Base-by-base conservation (phyloP, 768 basidiomycete genomes). In the Mycena vulgaris region DNA sequence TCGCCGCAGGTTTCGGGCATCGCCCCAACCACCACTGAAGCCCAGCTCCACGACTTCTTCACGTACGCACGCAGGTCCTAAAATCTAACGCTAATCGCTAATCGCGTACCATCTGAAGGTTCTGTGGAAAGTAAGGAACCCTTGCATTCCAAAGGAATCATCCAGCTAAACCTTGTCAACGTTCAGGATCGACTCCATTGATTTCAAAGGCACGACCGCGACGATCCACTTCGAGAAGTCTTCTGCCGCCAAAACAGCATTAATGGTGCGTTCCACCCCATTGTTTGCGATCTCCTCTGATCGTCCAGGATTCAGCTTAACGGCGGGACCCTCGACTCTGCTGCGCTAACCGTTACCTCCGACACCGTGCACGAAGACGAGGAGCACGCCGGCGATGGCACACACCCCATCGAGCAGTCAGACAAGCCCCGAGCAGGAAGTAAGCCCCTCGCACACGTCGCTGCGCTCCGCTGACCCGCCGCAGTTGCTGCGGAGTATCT, bases 341-440 rank as follows among this genome's bases (percentile, higher is more conserved):
- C 87, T 7, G 86, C 85, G 14, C 84, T 99, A 45, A 80, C 82
- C 13, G 95, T 98, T 61, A 88, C 90, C 10, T 93, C 93, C 19
- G 91, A 94, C 19, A 81, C 81, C 2, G 88, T 85, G 28, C 90
- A 92, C 70, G 78, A 83, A 19, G 90, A 90, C 59, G 87, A 90
- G 23, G 83, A 85, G 14, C 84, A 87, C 30, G 59, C 74, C 19
- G 79, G 84, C 11, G 79, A 82, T 27, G 73, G 74, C 48, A 81
- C 84, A 4, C 79, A 76, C 55, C 79, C 82, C 56, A 85, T 94
- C 75, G 90, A 93, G 19, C 96, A 98, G 82, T 87, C 91, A 42
- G 96, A 97, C 81, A 99, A 99, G 84, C 97, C 97, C 2, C 85
- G 94, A 33, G 93, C 94, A 21, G 94, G 90, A 51, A 95, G 93